Evolutionary conservation across 2,329 filamentous ascomycete species (phyloP).

Genomic region (Grosmannia huntii): DNA sequence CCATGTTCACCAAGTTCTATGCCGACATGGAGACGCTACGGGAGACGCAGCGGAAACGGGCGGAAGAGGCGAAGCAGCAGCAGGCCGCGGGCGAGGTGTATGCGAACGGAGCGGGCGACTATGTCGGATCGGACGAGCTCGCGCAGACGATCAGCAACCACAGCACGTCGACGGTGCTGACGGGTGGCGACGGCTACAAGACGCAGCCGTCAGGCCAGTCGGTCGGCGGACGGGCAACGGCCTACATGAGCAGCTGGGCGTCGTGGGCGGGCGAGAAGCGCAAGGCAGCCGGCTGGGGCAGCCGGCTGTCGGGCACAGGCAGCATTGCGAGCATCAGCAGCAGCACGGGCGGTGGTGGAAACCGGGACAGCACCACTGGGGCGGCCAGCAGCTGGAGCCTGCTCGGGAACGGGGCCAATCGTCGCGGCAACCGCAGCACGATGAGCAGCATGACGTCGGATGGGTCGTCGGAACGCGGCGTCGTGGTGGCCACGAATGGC

Average conservation of each 20-base stretch:
- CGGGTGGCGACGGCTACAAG: slow-evolving; percentile 24
- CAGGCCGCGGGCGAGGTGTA: not conserved
- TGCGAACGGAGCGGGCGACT: not conserved
- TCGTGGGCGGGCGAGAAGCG: slow-evolving; percentile 65
- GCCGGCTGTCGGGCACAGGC: slow-evolving; percentile 12
- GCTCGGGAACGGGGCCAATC: slow-evolving; percentile 4
- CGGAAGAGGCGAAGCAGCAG: slow-evolving; percentile 34
- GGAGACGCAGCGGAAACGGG: slow-evolving; percentile 54
- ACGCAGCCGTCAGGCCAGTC: slow-evolving; percentile 33
- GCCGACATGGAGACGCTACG: slow-evolving; percentile 76
- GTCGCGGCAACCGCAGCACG: slow-evolving; percentile 12
- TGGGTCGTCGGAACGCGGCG: slow-evolving; percentile 7
- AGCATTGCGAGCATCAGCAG: not conserved
- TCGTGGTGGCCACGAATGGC: not conserved
- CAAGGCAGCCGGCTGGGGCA: slow-evolving; percentile 36
- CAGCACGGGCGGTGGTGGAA: not conserved
- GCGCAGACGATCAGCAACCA: not conserved
- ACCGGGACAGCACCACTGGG: not conserved
- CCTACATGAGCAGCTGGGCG: slow-evolving; percentile 58
- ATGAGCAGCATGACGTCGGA: slow-evolving; percentile 14
- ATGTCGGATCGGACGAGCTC: not conserved
- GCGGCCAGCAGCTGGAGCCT: not conserved
- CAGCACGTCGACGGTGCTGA: not conserved
- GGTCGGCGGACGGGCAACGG: slow-evolving; percentile 42
- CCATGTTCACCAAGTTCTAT: slow-evolving; percentile 79